Conservation (phyloP, 2,329 filamentous ascomycete species). For the Xylariaceae sp. region DNA sequence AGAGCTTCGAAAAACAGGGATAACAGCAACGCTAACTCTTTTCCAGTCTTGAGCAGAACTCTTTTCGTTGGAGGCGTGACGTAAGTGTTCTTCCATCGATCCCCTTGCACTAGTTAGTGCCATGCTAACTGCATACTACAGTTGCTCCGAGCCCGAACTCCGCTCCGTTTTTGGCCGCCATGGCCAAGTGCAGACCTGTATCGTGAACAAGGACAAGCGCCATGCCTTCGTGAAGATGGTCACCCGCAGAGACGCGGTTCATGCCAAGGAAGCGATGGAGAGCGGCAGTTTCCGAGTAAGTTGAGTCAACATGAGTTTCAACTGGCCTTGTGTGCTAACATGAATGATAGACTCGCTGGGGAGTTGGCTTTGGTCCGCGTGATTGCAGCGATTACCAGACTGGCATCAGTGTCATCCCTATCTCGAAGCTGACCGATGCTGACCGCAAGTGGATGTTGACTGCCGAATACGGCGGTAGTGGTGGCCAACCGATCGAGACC, state of each 20-base stretch:
- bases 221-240: constrained; percentile 99
- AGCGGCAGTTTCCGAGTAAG: constrained; percentile 67
- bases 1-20: neutral
- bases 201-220: constrained; percentile 95
- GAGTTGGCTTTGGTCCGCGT: constrained; percentile 91
- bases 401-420: constrained; percentile 88
- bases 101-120: constrained; percentile 11
- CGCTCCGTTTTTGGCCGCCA: constrained; percentile 74
- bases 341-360: constrained; percentile 77
- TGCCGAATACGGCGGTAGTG: constrained; percentile 88
- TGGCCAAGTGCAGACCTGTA: constrained; percentile 91
- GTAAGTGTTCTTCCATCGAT: constrained; percentile 46
- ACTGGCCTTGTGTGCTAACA: constrained; percentile 16
- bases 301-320: constrained; percentile 19
- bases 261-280: constrained; percentile 84
- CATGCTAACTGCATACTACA: constrained; percentile 35
- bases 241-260: constrained; percentile 75
- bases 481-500: constrained; percentile 70
- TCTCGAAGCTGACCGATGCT: constrained; percentile 86
- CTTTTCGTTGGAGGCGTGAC: constrained; percentile 95
- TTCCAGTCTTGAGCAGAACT: constrained; percentile 76
- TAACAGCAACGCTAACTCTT: constrained; percentile 11
- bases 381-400: constrained; percentile 96
- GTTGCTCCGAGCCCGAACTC: constrained; percentile 74
- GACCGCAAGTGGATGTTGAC: constrained; percentile 97